Evolutionary conservation across 2,329 filamentous ascomycete species (phyloP).

Genomic region (Helotiales sp.): DNA sequence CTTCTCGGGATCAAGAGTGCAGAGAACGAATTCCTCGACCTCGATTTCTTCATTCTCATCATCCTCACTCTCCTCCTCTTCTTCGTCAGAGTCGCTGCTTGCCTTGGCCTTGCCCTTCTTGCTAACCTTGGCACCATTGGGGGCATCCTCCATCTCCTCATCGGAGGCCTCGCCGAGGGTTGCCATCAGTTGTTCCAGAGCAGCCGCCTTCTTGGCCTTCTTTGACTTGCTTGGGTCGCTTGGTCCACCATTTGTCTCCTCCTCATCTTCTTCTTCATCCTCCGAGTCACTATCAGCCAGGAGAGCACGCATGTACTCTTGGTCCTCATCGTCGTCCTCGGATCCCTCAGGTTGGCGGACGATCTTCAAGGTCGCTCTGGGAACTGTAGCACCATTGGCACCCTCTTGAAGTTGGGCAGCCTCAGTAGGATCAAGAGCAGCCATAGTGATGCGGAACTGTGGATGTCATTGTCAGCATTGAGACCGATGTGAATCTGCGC

Average conservation of each 20-base stretch:
- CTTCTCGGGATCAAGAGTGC: constrained; percentile 90
- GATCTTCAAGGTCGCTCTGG: constrained; percentile 87
- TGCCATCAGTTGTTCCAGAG: constrained; percentile 75
- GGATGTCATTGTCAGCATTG: constrained; percentile 16
- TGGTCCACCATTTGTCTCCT: constrained; percentile 84
- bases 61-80: constrained; percentile 59
- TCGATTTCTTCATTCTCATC: constrained; percentile 64
- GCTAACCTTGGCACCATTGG: constrained; percentile 61
- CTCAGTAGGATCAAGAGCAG: constrained; percentile 89
- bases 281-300: constrained; percentile 49
- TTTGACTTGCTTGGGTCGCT: constrained; percentile 89
- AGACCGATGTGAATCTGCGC: background rate
- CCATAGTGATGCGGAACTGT: constrained; percentile 98
- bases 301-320: constrained; percentile 61
- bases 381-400: constrained; percentile 59
- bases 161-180: constrained; percentile 59
- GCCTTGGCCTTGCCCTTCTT: constrained; percentile 73
- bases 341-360: constrained; percentile 71
- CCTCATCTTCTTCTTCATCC: constrained; percentile 47
- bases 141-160: constrained; percentile 74
- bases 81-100: constrained; percentile 51
- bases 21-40: constrained; percentile 88
- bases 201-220: constrained; percentile 78
- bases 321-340: constrained; percentile 64
- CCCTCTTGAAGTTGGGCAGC: constrained; percentile 65